phyloP scores from a whole-genome alignment of 2,329 filamentous ascomycete genomes.

The Didymella keratinophila region DNA sequence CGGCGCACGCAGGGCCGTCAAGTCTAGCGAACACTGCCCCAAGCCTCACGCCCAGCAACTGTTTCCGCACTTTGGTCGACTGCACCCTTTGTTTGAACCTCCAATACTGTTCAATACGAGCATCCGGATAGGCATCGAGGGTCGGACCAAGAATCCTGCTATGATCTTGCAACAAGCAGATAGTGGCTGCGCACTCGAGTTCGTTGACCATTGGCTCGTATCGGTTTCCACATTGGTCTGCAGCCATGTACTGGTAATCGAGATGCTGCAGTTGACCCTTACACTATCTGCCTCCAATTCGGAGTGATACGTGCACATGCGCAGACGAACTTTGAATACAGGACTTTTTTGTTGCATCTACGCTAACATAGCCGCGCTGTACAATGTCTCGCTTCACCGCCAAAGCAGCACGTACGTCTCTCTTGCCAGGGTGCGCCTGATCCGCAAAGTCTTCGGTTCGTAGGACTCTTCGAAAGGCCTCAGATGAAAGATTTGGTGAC shows the following conservation, averaged over 20 bases:
- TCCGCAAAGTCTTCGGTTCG: neutral
- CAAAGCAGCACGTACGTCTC: neutral
- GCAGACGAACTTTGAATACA: neutral
- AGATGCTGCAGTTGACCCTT: no score
- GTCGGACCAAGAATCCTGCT: neutral
- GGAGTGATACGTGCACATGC: neutral
- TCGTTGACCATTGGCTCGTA: neutral
- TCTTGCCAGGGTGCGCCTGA: neutral
- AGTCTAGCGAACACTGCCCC: constrained; percentile 26
- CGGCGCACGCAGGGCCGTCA: constrained; percentile 16
- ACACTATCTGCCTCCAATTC: neutral
- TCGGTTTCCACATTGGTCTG: neutral
- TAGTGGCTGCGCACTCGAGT: neutral
- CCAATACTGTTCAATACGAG: neutral
- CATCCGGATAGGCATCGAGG: neutral
- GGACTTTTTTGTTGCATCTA: neutral
- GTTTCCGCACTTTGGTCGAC: neutral
- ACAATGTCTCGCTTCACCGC: neutral
- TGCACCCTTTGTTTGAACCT: neutral
- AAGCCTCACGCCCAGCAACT: neutral
- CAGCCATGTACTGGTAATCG: neutral
- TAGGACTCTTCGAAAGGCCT: neutral
- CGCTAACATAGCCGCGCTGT: neutral
- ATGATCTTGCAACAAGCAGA: neutral
- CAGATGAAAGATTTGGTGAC: neutral